These are phyloP conservation scores for Linnemannia zychae DNA, from an alignment of 192 early-diverging fungal species.

Conservation along the genomic window DNA sequence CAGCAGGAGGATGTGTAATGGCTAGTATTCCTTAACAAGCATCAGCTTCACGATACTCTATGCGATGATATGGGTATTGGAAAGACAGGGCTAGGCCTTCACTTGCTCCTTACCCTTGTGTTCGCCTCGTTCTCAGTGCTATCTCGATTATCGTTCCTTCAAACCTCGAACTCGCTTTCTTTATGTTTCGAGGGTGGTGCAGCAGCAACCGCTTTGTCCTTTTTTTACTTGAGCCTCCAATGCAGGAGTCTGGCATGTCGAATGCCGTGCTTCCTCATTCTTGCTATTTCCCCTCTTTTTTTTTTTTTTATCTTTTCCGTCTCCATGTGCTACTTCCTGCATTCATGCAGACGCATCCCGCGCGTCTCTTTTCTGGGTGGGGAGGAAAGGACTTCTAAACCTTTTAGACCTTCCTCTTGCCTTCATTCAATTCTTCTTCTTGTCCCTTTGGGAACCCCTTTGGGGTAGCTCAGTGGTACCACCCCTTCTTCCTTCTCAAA, in stretches of 20 bases:
- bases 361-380: not conserved
- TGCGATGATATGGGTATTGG: no score
- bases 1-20: no score
- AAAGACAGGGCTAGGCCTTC: no score
- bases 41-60: no score
- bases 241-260: slow-evolving; percentile 4
- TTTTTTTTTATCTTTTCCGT: not conserved
- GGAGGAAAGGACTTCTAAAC: not conserved
- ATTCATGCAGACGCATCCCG: not conserved
- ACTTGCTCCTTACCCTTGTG: not conserved
- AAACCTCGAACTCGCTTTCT: not conserved
- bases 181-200: not conserved
- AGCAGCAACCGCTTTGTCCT: not conserved
- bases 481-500: not conserved
- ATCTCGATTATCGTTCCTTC: slow-evolving; percentile 1
- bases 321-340: not conserved
- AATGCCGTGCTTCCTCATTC: not conserved
- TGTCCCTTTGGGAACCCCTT: not conserved
- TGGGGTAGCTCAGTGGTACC: not conserved
- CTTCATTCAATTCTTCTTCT: not conserved
- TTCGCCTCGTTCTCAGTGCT: not conserved
- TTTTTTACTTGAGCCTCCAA: not conserved
- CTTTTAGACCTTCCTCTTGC: not conserved
- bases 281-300: not conserved
- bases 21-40: no score